phyloP scores from a whole-genome alignment of 768 basidiomycete genomes.

The Termitomyces titanicus region DNA sequence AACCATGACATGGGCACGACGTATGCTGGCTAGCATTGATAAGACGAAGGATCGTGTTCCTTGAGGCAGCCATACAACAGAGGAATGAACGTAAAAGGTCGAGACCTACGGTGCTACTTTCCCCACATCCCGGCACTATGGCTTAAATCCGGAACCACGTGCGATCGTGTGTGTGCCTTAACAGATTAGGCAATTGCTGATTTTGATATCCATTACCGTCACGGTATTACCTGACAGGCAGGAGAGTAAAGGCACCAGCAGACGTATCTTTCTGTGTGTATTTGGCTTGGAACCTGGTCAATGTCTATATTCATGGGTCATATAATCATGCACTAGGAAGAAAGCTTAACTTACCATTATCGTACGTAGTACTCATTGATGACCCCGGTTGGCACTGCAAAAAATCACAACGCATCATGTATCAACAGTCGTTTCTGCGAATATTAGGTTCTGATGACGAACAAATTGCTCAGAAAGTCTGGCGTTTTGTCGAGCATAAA shows the following conservation, averaged over 20 bases:
- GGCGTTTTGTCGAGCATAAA: neutral
- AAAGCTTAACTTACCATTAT: neutral
- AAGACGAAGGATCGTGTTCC: slow-evolving; percentile 65
- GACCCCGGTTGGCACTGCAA: neutral
- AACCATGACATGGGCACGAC: slow-evolving; percentile 78
- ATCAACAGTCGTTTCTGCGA: too few species aligned
- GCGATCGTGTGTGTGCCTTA: slow-evolving; percentile 9
- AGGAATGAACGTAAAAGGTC: slow-evolving; percentile 4
- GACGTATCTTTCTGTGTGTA: too few species aligned
- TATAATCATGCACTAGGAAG: neutral
- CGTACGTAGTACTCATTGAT: neutral
- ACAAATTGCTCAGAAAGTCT: neutral
- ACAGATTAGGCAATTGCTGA: slow-evolving; percentile 1
- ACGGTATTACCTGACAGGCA: too few species aligned
- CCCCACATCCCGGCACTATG: slow-evolving; percentile 1
- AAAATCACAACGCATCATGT: neutral
- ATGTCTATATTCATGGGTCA: neutral
- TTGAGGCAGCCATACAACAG: slow-evolving; percentile 46
- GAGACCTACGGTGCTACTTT: slow-evolving; percentile 1
- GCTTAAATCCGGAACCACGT: slow-evolving; percentile 6
- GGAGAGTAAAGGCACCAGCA: neutral
- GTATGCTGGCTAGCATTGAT: slow-evolving; percentile 73
- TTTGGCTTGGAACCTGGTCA: neutral
- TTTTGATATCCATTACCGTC: too few species aligned
- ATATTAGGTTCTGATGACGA: too few species aligned